phyloP scores from a whole-genome alignment of 768 basidiomycete species.

The Saitozyma podzolica region DNA sequence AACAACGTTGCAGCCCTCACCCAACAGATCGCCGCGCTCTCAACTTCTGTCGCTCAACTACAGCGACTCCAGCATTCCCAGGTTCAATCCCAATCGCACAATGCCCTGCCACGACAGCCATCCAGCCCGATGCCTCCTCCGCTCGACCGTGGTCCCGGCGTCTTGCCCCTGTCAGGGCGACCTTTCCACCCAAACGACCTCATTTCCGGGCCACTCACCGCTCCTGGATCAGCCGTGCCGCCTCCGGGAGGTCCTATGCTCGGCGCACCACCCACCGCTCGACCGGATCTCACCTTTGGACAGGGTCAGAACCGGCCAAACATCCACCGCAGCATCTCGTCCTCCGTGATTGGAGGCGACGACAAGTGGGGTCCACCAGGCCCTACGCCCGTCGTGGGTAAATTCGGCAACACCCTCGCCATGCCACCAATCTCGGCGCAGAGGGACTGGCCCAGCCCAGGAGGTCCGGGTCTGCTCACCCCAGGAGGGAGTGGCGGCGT shows the following conservation, averaged over 20 bases:
- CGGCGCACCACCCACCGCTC: not conserved
- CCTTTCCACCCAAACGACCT: constrained; percentile 1
- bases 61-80: constrained; percentile 46
- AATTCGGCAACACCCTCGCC: not conserved
- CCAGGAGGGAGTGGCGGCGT: constrained; percentile 5
- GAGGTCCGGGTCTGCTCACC: constrained; percentile 7
- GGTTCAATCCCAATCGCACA: constrained; percentile 1
- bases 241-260: too few species aligned
- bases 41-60: constrained; percentile 50
- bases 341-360: constrained; percentile 26
- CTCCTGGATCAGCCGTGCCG: constrained; percentile 1
- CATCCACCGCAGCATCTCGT: constrained; percentile 28
- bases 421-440: not conserved
- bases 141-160: not conserved
- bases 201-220: constrained; percentile 7
- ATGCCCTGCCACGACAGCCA: too few species aligned
- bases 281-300: constrained; percentile 2
- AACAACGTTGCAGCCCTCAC: constrained; percentile 34
- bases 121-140: too few species aligned
- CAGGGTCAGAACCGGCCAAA: constrained; percentile 16
- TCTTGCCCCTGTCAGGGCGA: not conserved
- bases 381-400: too few species aligned
- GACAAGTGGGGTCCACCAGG: constrained; percentile 18
- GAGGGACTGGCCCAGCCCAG: constrained; percentile 22
- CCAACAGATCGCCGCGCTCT: constrained; percentile 47